Conservation (phyloP, 73 alveolate genomes). For the Halteria grandinella region DNA sequence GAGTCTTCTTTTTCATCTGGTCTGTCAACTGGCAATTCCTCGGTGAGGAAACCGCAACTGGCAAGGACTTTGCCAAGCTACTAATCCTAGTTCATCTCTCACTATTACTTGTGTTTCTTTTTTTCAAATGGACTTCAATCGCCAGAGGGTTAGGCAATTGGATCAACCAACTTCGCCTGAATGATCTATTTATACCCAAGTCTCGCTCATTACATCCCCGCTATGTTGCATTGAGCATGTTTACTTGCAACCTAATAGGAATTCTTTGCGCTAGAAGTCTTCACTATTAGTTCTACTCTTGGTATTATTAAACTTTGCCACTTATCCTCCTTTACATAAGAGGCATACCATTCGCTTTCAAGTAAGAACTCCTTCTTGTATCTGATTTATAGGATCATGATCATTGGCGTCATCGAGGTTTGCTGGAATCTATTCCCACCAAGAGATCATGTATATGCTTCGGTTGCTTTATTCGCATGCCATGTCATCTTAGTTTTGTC, state of each 20-base stretch:
- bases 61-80: slow-evolving; percentile 17
- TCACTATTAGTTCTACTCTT: slow-evolving; percentile 69
- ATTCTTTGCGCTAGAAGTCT: slow-evolving; percentile 68
- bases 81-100: slow-evolving; percentile 52
- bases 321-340: background rate
- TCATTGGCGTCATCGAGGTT: slow-evolving; percentile 28
- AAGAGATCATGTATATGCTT: background rate
- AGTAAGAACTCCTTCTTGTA: background rate
- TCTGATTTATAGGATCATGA: background rate
- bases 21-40: slow-evolving; percentile 73
- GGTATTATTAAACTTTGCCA: slow-evolving; percentile 69
- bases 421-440: slow-evolving; percentile 58
- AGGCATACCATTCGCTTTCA: background rate
- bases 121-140: slow-evolving; percentile 44
- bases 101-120: slow-evolving; percentile 36
- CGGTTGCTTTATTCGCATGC: no score
- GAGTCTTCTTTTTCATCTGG: slow-evolving; percentile 61
- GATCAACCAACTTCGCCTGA: slow-evolving; percentile 13
- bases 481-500: no score
- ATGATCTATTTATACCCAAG: slow-evolving; percentile 2
- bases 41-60: slow-evolving; percentile 56
- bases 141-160: slow-evolving; percentile 8
- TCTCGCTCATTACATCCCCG: slow-evolving; percentile 22
- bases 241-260: slow-evolving; percentile 64
- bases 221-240: slow-evolving; percentile 22